Percentiles rank a stretch among this genome's conserved stretches.
Conservation (phyloP, 2,329 filamentous ascomycete species). For the Alternaria ethzedia region DNA sequence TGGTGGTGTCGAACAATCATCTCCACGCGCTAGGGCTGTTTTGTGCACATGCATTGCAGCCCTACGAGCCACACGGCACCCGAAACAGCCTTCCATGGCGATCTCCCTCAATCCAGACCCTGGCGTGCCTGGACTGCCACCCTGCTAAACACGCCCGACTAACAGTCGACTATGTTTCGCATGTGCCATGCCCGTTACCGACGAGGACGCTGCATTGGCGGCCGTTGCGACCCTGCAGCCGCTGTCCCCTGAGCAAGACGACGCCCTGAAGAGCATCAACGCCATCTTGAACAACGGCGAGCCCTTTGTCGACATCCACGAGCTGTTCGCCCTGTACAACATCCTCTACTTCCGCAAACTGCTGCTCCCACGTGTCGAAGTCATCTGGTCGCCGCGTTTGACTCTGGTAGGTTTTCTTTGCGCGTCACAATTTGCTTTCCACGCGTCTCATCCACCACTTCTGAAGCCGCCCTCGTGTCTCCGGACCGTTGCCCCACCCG, state of each 20-base stretch:
- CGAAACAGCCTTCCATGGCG: neutral
- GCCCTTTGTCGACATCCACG: conserved; percentile 51
- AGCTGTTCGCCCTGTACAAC: conserved; percentile 51
- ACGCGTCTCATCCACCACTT: conserved; percentile 5
- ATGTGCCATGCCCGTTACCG: conserved; percentile 48
- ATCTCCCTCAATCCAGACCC: conserved; percentile 2
- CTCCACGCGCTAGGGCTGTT: conserved; percentile 6
- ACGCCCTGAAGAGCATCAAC: conserved; percentile 44
- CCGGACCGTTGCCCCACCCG: conserved; percentile 16
- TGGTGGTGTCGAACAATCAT: conserved; percentile 16
- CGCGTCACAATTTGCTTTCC: conserved; percentile 13
- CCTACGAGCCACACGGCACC: conserved; percentile 6
- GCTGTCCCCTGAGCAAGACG: conserved; percentile 43
- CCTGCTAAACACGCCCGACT: conserved; percentile 6
- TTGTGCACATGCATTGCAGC: conserved; percentile 5
- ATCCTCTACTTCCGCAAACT: conserved; percentile 52
- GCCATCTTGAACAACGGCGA: conserved; percentile 46
- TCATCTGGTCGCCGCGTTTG: conserved; percentile 53
- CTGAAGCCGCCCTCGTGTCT: conserved; percentile 9
- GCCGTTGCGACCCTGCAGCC: conserved; percentile 47
- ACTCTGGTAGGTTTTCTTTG: conserved; percentile 40
- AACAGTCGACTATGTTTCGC: conserved; percentile 14
- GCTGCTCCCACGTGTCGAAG: conserved; percentile 49
- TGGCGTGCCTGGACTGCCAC: neutral
- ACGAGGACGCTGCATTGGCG: conserved; percentile 50